Evolutionary conservation across 106 monocot genomes (phyloP), one percentile per base, ranked within the genome.

Genomic region (Allium sativum): DNA sequence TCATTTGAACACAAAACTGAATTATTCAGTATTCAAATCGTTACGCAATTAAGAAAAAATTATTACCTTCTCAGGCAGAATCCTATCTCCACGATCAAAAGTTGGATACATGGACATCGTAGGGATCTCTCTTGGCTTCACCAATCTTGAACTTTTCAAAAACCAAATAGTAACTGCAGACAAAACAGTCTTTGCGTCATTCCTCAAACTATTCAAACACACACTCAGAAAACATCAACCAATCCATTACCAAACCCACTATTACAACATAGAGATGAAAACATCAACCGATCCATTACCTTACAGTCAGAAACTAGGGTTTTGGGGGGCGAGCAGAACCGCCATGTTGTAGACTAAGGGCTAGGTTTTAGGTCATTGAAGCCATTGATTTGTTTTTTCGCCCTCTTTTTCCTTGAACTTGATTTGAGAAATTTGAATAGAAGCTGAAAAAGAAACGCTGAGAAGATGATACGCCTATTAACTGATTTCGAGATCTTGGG

Each of bases 51-150:
- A 1, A 62, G 10, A 15, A 60, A 46, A 62, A 7, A 12, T 12
- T 6, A 14, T 68, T 75, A 88, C 88, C 88, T 80, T 88, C 72
- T 88, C 88, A 9, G 88, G 80, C 72, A 88, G 56, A 20, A 88
- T 83, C 16, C 88, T 67, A 46, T 88, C 88, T 16, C 88, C 88
- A 63, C 72, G 74, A 66, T 88, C 88, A 9, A 88, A 88, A 10
- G 88, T 88, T 18, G 88, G 88, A 58, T 69, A 83, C 83, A 88
- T 88, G 0, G 88, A 83, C 66, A 52, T 54, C 8, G 88, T 67
- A 59, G 80, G 83, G 59, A 88, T 88, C 40, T 83, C 77, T 42
- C 77, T 88, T 5, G 88, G 88, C 55, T 83, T 80, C 13, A 72
- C 88, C 80, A 88, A 59, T 42, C 60, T 64, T 4, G 83, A 80